phyloP scores from a whole-genome alignment of 2,329 filamentous ascomycete genomes.

The Akanthomyces lecanii region DNA sequence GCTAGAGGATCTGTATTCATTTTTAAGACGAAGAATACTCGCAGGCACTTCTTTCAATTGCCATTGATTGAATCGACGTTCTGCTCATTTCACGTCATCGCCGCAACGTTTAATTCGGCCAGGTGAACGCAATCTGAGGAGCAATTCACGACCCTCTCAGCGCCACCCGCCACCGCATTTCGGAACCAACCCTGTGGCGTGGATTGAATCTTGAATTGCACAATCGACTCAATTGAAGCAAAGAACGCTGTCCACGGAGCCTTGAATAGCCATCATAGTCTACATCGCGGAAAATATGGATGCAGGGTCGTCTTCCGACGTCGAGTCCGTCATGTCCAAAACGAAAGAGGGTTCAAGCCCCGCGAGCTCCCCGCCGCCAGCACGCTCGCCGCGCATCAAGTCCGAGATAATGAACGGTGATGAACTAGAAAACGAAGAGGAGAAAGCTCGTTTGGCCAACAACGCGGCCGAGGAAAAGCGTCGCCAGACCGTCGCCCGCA shows the following conservation, averaged over 20 bases:
- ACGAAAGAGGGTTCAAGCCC: slow-evolving; percentile 16
- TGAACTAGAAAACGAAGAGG: slow-evolving; percentile 34
- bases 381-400: slow-evolving; percentile 2
- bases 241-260: background rate
- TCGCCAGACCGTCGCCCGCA: slow-evolving; percentile 34
- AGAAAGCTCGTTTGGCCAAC: slow-evolving; percentile 32
- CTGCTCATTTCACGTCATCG: background rate
- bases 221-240: background rate
- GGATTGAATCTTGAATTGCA: background rate
- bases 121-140: slow-evolving; percentile 1
- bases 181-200: background rate
- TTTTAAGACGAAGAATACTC: background rate
- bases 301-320: slow-evolving; percentile 28
- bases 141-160: slow-evolving; percentile 3
- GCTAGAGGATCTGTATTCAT: background rate
- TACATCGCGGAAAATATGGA: slow-evolving; percentile 24
- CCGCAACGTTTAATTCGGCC: background rate
- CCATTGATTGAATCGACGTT: background rate
- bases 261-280: background rate
- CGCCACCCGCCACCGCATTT: background rate
- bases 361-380: slow-evolving; percentile 18
- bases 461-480: slow-evolving; percentile 47
- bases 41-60: background rate
- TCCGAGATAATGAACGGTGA: slow-evolving; percentile 20
- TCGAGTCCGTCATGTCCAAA: slow-evolving; percentile 26